Conservation (phyloP, 352 stramenopile species). For the Phytophthora idaei region DNA sequence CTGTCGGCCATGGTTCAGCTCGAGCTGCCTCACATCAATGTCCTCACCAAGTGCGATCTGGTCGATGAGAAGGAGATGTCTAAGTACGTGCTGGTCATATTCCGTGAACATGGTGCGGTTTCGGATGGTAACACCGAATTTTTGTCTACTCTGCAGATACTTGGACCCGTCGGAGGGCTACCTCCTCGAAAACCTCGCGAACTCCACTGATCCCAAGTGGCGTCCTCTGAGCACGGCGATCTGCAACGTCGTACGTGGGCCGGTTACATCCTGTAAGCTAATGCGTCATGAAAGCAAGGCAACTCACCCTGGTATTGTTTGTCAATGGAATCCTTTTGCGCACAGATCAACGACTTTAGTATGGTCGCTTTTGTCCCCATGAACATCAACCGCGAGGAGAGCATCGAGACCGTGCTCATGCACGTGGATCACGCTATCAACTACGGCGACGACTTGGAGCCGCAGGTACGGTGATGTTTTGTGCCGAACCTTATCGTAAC, state of each 20-base stretch:
- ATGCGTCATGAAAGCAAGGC: constrained; percentile 7
- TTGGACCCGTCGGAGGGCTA: constrained; percentile 86
- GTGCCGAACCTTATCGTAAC: background rate
- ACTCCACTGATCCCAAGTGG: constrained; percentile 83
- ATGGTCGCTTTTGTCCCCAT: constrained; percentile 98
- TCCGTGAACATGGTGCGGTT: background rate
- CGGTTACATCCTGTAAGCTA: background rate
- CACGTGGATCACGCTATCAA: constrained; percentile 97
- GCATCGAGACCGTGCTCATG: constrained; percentile 95
- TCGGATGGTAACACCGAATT: constrained; percentile 12
- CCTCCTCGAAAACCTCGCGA: constrained; percentile 83
- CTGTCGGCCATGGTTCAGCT: constrained; percentile 98
- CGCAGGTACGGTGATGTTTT: constrained; percentile 44
- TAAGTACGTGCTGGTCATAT: constrained; percentile 54
- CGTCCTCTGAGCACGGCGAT: constrained; percentile 80
- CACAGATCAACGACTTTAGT: constrained; percentile 94
- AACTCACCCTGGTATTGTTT: constrained; percentile 4
- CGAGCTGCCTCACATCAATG: constrained; percentile 96
- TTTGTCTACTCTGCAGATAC: constrained; percentile 44
- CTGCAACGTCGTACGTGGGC: constrained; percentile 81
- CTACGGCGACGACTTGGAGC: constrained; percentile 96
- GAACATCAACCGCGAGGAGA: constrained; percentile 97
- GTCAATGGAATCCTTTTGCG: constrained; percentile 10
- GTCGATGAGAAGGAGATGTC: constrained; percentile 89
- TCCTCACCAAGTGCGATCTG: constrained; percentile 93